Evolutionary conservation across 2,329 filamentous ascomycete species (phyloP).

Genomic region (Fusarium sp.): DNA sequence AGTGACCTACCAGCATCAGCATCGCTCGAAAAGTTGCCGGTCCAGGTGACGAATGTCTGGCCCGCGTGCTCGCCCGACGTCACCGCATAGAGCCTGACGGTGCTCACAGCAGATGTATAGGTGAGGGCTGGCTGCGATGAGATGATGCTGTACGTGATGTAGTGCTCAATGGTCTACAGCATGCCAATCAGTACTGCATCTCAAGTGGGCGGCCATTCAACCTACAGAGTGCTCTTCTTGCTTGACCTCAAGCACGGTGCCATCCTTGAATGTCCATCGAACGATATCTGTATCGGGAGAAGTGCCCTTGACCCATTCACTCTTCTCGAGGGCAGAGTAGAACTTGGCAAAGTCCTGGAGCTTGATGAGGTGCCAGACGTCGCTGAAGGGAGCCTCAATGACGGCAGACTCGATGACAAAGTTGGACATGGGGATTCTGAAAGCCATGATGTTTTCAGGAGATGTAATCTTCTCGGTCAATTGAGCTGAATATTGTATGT

Average conservation of each 20-base stretch:
- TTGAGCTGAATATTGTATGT: background rate
- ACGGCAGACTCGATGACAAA: constrained; percentile 75
- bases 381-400: constrained; percentile 73
- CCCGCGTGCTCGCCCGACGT: constrained; percentile 75
- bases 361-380: constrained; percentile 82
- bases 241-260: constrained; percentile 76
- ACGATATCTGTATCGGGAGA: constrained; percentile 75
- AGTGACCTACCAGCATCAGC: constrained; percentile 71
- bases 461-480: background rate
- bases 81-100: constrained; percentile 72
- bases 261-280: constrained; percentile 79
- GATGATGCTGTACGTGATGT: constrained; percentile 80
- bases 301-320: constrained; percentile 72
- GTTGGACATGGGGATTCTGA: constrained; percentile 72
- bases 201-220: background rate
- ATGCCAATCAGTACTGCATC: background rate
- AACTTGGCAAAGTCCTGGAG: constrained; percentile 76
- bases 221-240: constrained; percentile 79
- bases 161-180: constrained; percentile 76
- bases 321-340: constrained; percentile 72
- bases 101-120: constrained; percentile 76
- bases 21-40: constrained; percentile 76
- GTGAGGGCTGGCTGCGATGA: constrained; percentile 72
- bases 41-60: constrained; percentile 77
- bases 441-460: constrained; percentile 34